Conservation (phyloP, 2,329 filamentous ascomycete genomes). For the Aureobasidium namibiae region DNA sequence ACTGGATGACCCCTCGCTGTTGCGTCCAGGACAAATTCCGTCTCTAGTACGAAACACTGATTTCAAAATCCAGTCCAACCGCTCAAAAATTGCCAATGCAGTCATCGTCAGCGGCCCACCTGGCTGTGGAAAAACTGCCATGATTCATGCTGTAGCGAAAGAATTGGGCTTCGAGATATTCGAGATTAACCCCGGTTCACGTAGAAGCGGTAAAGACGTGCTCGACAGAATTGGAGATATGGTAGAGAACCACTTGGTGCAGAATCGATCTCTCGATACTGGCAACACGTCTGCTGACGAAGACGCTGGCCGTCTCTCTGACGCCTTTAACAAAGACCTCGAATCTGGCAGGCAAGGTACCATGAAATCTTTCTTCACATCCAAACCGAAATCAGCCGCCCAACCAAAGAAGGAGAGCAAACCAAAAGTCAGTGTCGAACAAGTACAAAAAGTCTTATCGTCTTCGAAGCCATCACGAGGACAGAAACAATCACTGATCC, state of each 20-base stretch:
- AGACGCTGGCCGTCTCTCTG: slow-evolving; percentile 29
- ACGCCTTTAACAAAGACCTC: slow-evolving; percentile 49
- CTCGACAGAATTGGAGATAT: slow-evolving; percentile 91
- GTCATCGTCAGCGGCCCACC: slow-evolving; percentile 84
- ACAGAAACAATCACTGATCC: slow-evolving; percentile 89
- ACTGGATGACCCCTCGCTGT: slow-evolving; percentile 35
- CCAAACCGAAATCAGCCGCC: slow-evolving; percentile 30
- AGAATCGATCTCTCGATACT: slow-evolving; percentile 32
- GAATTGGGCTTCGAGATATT: slow-evolving; percentile 92
- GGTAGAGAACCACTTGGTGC: slow-evolving; percentile 89
- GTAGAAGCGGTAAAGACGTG: slow-evolving; percentile 81
- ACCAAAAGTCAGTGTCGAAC: slow-evolving; percentile 20
- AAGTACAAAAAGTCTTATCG: slow-evolving; percentile 20
- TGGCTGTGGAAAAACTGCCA: slow-evolving; percentile 88
- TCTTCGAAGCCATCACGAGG: slow-evolving; percentile 25
- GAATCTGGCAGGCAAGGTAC: slow-evolving; percentile 66
- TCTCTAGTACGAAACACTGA: slow-evolving; percentile 12
- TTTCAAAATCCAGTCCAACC: slow-evolving; percentile 18
- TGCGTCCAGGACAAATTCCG: slow-evolving; percentile 17
- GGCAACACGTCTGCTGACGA: slow-evolving; percentile 24
- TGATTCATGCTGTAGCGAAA: slow-evolving; percentile 83
- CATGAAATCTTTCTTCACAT: slow-evolving; percentile 73
- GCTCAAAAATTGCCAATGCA: slow-evolving; percentile 55
- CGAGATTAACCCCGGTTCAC: slow-evolving; percentile 79
- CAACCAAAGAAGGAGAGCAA: slow-evolving; percentile 20